Conservation (phyloP, 805 yeast species). For the Saccharomyces paradoxus region DNA sequence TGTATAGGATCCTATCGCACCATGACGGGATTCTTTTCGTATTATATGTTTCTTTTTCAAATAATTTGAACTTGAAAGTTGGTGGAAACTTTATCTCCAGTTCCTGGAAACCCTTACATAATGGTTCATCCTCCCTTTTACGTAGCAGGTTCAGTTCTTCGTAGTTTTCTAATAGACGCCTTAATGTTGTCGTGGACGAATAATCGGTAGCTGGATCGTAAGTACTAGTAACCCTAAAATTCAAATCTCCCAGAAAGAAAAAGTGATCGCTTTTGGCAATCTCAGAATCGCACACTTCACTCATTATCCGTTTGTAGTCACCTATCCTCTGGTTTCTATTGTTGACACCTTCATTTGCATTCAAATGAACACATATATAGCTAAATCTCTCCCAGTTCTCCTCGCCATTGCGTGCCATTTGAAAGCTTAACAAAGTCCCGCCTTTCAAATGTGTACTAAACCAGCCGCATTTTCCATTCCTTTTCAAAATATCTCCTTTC, state of each 20-base stretch:
- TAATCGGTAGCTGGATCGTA: conserved; percentile 11
- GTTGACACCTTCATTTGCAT: conserved; percentile 65
- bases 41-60: conserved; percentile 39
- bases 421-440: conserved; percentile 54
- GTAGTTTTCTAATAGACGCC: conserved; percentile 21
- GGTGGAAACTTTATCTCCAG: conserved; percentile 61
- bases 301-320: conserved; percentile 43
- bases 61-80: conserved; percentile 58
- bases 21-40: conserved; percentile 68
- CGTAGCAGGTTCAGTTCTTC: conserved; percentile 32
- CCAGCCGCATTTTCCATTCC: conserved; percentile 44
- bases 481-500: conserved; percentile 1
- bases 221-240: conserved; percentile 50
- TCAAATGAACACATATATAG: conserved; percentile 62
- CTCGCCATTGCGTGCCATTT: conserved; percentile 9
- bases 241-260: conserved; percentile 78
- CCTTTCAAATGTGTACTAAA: conserved; percentile 65
- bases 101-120: conserved; percentile 61
- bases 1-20: conserved; percentile 78
- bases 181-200: conserved; percentile 8
- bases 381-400: conserved; percentile 37
- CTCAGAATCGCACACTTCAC: conserved; percentile 38
- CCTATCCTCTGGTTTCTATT: conserved; percentile 42
- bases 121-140: conserved; percentile 30
- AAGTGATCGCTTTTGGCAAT: conserved; percentile 53